Evolutionary conservation across 2,329 filamentous ascomycete genomes (phyloP), one percentile per base, ranked within the genome.

Genomic region (Alternaria alternata): DNA sequence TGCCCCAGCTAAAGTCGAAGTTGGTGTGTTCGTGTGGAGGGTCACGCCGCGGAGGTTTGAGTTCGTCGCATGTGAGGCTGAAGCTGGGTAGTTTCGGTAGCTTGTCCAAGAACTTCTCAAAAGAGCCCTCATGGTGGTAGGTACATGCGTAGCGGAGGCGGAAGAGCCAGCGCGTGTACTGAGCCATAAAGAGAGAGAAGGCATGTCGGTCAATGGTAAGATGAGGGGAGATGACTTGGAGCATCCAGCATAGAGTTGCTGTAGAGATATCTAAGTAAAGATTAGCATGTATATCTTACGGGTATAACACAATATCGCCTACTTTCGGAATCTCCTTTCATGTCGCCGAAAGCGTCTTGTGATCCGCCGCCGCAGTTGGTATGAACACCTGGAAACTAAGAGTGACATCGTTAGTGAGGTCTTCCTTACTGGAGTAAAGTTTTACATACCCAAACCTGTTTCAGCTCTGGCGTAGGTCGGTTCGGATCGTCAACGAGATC

Each of bases 201-300:
- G 80, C 83, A 8, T 76, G 70, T 5, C 75, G 68, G 60, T 83
- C 79, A 57, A 84, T 81, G 54, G 82, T 81, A 39, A 83, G 74
- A 46, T 83, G 78, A 0, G 80, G 79, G 0, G 79, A 74, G 57
- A 85, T 77, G 61, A 84, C 83, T 52, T 83, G 79, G 20, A 86
- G 81, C 85, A 87, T 87, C 85, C 85, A 87, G 2, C 82, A 82
- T 3, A 86, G 74, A 0, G 82, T 79, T 8, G 86, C 82, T 7
- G 83, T 81, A 4, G 82, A 78, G 7, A 84, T 52, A 76, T 80
- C 66, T 76, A 41, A 8, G 18, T 0, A 9, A 5, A 12, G 5
- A 30, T 64, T 51, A 59, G 59, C 47, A 7, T 41, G 18, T 20
- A 2, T 14, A 2, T 20, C 32, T 4, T 4, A 3, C 28, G 4